Evolutionary conservation across 1,284 basidiomycete genomes (phyloP).

Genomic region (Moniliophthora roreri): DNA sequence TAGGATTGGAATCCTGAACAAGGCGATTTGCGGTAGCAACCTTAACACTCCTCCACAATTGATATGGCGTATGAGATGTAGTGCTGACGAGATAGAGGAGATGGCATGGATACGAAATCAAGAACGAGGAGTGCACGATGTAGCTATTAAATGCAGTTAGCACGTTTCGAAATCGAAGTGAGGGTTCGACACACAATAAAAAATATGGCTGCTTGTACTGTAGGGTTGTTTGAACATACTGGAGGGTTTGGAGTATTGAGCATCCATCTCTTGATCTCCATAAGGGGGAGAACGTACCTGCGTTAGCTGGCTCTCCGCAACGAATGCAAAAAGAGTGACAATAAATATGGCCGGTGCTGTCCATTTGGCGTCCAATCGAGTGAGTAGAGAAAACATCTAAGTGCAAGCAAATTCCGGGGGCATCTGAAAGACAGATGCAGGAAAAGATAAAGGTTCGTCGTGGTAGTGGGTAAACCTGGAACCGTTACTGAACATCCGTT

Average conservation of each 20-base stretch:
- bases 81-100: conserved; percentile 56
- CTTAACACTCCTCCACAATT: conserved; percentile 49
- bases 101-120: conserved; percentile 71
- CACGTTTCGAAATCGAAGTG: background rate
- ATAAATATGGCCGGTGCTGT: conserved; percentile 51
- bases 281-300: conserved; percentile 49
- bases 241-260: conserved; percentile 7
- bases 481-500: background rate
- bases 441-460: background rate
- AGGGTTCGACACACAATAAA: conserved; percentile 55
- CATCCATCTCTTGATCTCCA: background rate
- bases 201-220: conserved; percentile 77
- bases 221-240: conserved; percentile 72
- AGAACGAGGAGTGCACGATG: conserved; percentile 71
- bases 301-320: conserved; percentile 67
- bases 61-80: conserved; percentile 42
- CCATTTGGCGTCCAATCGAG: conserved; percentile 30
- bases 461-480: background rate
- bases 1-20: conserved; percentile 24
- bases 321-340: conserved; percentile 59
- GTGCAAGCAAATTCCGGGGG: background rate
- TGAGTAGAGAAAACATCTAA: conserved; percentile 17
- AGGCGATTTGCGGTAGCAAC: conserved; percentile 56
- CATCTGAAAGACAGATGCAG: background rate
- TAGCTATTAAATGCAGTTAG: conserved; percentile 49